Evolutionary conservation across 2,329 filamentous ascomycete genomes (phyloP).

Genomic region (Paecilomyces formosus): DNA sequence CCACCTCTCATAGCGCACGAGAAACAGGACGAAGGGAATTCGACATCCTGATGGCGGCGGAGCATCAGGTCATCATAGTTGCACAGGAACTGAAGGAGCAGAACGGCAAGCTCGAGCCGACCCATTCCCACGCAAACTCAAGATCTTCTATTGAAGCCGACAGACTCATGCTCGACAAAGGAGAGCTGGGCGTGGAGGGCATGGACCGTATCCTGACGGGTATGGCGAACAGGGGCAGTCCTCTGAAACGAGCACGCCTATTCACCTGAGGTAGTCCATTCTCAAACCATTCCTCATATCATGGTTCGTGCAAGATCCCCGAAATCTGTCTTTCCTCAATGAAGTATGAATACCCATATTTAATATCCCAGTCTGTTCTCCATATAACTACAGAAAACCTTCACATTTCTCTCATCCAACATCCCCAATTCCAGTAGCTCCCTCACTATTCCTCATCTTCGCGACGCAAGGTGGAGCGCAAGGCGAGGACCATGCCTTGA

Average conservation of each 20-base stretch:
- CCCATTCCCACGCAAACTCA: constrained; percentile 3
- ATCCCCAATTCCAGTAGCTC: not conserved
- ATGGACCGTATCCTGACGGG: constrained; percentile 40
- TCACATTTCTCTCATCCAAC: too few relatives aligned
- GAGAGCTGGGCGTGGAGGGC: constrained; percentile 40
- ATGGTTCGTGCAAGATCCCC: not conserved
- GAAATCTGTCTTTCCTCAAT: constrained; percentile 13
- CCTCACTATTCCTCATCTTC: constrained; percentile 18
- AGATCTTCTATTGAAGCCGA: constrained; percentile 23
- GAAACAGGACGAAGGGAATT: constrained; percentile 16
- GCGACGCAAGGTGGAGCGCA: constrained; percentile 47
- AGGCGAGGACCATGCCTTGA: constrained; percentile 46
- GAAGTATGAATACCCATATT: not conserved
- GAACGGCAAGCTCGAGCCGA: constrained; percentile 12
- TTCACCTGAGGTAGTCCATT: not conserved
- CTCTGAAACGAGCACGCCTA: constrained; percentile 14
- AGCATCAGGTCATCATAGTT: constrained; percentile 33
- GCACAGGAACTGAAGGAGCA: constrained; percentile 15
- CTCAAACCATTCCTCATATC: not conserved
- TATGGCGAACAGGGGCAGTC: constrained; percentile 27
- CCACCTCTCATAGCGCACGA: constrained; percentile 16
- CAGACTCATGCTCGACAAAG: constrained; percentile 33
- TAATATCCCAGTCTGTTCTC: not conserved
- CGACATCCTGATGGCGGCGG: constrained; percentile 34
- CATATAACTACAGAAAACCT: not conserved